Base-by-base conservation (phyloP, 257 asterid species). In the Lavandula angustifolia region DNA sequence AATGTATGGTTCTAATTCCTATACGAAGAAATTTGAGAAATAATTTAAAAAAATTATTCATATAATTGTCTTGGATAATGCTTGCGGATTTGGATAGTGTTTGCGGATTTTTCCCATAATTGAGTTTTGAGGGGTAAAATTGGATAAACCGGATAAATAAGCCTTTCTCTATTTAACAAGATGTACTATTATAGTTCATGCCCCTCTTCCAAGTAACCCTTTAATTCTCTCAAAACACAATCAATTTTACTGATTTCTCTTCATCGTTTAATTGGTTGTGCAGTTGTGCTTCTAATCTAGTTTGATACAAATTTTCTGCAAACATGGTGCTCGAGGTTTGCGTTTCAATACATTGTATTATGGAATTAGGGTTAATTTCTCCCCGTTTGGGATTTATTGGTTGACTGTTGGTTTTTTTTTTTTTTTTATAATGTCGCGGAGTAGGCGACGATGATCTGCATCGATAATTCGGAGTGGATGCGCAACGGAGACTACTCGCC, bases 391-490 rank as follows among this genome's bases (percentile, higher is more conserved):
- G 16, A 12, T 12, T 35, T 12, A 56, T 61, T 53, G 6, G 3
- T 32, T 16, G 27, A 22, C 27, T 22, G 27, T 22, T 22, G 27
- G 27, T 1, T 1, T 22, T 22, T 22, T 12, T 32, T 55, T 70
- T 56, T 1, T 22, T 22, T 22, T 12, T 32, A 52, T 70, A 52
- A 1, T 14, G 7, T 62, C 51, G 51, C 33, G 61, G 56, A 16
- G 57, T 62, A 92, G 97, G 95, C 97, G 47, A 92, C 99, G 34
- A 90, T 90, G 94, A 94, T 94, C 80, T 94, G 97, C 78, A 79
- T 94, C 78, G 99, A 94, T 79, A 83, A 94, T 71, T 94, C 99
- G 40, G 97, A 94, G 69, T 94, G 97, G 97, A 90, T 90, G 99
- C 84, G 97, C 49, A 94, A 90, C 71, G 97, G 97, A 0, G 99